Evolutionary conservation across 768 basidiomycete species (phyloP), one percentile per base, ranked within the genome.

Genomic region (Lentinula edodes): DNA sequence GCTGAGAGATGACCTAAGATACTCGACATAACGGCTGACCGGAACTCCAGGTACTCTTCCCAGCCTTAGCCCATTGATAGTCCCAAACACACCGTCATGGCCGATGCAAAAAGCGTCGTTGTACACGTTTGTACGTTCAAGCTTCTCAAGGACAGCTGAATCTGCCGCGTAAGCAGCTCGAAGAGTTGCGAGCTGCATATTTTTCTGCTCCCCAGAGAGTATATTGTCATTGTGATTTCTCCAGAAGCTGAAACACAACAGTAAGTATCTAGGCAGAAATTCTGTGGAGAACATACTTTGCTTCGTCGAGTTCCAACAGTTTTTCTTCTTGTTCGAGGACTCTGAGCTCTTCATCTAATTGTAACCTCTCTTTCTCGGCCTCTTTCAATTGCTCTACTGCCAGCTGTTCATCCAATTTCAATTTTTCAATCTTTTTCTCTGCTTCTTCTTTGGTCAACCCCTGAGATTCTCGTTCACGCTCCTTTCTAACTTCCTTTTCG

Each of bases 51-150:
- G 86, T 9, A 95, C 87, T 64, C 95, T 85, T 3, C 97, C 97
- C 20, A 98, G 75, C 41, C 97, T 84, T 13, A 99, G 80, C 2
- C 94, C 94, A 68, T 98, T 98, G 73, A 99, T 98, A n/a, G 96
- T 98, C 1, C 94, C 97, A 68, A 98, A 94, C 0, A 91, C 90
- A 5, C 93, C 92, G 67, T 96, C 94, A 63, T 95, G 93, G 2
- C 94, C 93, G 66, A 96, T 95, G 68, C 93, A 95, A 70, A 97
- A 97, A 0, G 93, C 91, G 67, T 97, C 94, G 63, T 94, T 94
- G 76, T 96, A 96, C 23, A 97, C 94, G 69, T 97, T 97, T 2
- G 93, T 93, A 57, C 89, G 84, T 69, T 94, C 90, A 10, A 97
- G 80, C 72, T 91, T 90, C 70, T 93, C 91, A 15, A 91, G 79